These are phyloP conservation scores for Aureobasidium sp. DNA, from an alignment of 2,329 filamentous ascomycete species.

Conservation along the genomic window DNA sequence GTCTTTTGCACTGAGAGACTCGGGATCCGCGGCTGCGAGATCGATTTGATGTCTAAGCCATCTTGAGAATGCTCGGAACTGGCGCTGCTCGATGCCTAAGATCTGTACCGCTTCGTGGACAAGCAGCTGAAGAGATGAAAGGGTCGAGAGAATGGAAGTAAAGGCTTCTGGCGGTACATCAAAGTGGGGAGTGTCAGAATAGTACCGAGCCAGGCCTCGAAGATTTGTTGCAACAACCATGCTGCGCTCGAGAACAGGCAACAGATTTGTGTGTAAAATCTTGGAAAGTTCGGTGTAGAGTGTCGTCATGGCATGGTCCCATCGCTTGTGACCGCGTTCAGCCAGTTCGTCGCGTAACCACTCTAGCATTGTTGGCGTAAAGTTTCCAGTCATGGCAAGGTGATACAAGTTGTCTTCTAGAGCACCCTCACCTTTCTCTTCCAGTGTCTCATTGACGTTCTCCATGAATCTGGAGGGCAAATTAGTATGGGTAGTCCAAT, in stretches of 20 bases:
- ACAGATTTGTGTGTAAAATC: conserved; percentile 76
- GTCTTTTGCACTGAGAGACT: conserved; percentile 55
- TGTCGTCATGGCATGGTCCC: conserved; percentile 77
- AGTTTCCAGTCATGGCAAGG: conserved; percentile 74
- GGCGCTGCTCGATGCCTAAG: conserved; percentile 65
- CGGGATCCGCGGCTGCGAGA: conserved; percentile 57
- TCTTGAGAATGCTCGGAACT: conserved; percentile 69
- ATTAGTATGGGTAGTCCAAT: conserved; percentile 14
- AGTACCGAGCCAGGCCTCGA: conserved; percentile 72
- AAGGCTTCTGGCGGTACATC: conserved; percentile 40
- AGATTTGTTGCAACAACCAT: conserved; percentile 74
- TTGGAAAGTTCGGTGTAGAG: conserved; percentile 70
- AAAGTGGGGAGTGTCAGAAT: conserved; percentile 55
- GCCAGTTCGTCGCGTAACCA: conserved; percentile 81
- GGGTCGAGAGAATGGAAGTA: conserved; percentile 50
- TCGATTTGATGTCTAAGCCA: conserved; percentile 85
- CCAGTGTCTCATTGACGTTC: conserved; percentile 62
- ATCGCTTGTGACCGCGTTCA: conserved; percentile 81
- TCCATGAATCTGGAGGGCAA: conserved; percentile 14
- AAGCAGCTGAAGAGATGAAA: conserved; percentile 67
- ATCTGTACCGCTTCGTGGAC: conserved; percentile 64
- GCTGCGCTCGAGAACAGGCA: conserved; percentile 79
- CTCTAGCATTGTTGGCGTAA: conserved; percentile 65
- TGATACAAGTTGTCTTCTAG: conserved; percentile 76
- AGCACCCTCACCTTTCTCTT: conserved; percentile 53